phyloP scores from a whole-genome alignment of 164 flowering plant species.

The Santalum album region DNA sequence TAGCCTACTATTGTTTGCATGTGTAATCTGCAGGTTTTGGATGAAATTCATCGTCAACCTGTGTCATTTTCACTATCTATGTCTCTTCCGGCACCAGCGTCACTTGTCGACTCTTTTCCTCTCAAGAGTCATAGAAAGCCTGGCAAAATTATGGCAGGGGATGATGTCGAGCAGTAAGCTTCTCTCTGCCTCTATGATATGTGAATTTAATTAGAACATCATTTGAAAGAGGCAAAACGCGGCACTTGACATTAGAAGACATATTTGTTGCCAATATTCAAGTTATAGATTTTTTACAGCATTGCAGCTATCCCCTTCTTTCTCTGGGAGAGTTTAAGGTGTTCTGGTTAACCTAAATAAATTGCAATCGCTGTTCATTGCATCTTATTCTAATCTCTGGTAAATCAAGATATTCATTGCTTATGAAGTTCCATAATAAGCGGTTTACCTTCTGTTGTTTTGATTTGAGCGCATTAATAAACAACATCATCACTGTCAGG shows the following conservation, averaged over 20 bases:
- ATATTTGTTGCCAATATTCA: too few relatives aligned
- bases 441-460: too few relatives aligned
- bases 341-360: too few relatives aligned
- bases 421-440: too few relatives aligned
- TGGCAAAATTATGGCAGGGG: conserved; percentile 18
- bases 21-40: conserved; percentile 55
- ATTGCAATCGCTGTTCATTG: too few relatives aligned
- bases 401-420: too few relatives aligned
- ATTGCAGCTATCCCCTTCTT: too few relatives aligned
- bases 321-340: too few relatives aligned
- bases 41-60: conserved; percentile 84
- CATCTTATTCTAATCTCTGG: too few relatives aligned
- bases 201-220: not conserved
- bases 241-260: too few relatives aligned
- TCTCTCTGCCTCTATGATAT: not conserved
- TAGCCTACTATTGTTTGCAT: not conserved
- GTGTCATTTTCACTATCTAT: conserved; percentile 50
- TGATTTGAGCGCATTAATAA: not conserved
- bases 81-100: conserved; percentile 72
- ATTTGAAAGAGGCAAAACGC: too few relatives aligned
- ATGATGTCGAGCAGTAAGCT: conserved; percentile 63
- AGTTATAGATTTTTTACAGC: too few relatives aligned
- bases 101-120: conserved; percentile 72
- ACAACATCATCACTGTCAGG: conserved; percentile 17
- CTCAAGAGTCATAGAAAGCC: conserved; percentile 43